These are phyloP conservation scores for Phytophthora melonis DNA, from an alignment of 352 stramenopile species.

Conservation along the genomic window DNA sequence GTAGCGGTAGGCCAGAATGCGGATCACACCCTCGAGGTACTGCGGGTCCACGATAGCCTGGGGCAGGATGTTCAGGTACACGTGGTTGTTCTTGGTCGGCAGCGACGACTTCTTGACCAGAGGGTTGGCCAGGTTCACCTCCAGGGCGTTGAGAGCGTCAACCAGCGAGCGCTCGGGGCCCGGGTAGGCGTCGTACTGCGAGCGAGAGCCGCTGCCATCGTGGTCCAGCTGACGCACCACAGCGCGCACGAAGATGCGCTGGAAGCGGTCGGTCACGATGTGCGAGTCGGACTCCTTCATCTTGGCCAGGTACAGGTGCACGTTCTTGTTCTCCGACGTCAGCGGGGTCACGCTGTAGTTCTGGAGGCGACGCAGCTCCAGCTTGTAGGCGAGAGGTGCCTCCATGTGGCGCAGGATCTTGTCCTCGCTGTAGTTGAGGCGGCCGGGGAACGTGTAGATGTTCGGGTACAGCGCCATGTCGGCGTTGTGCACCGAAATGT, in stretches of 20 bases:
- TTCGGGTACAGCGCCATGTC: slow-evolving; percentile 86
- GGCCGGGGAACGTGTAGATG: slow-evolving; percentile 92
- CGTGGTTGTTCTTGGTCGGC: slow-evolving; percentile 97
- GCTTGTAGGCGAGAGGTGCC: slow-evolving; percentile 97
- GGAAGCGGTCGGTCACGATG: slow-evolving; percentile 88
- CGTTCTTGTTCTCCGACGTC: slow-evolving; percentile 95
- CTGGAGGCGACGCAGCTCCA: slow-evolving; percentile 97
- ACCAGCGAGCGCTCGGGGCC: slow-evolving; percentile 98
- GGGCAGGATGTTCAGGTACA: slow-evolving; percentile 99
- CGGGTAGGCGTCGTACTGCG: slow-evolving; percentile 91
- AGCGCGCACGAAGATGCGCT: slow-evolving; percentile 97
- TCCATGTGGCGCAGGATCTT: slow-evolving; percentile 99
- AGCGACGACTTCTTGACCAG: slow-evolving; percentile 80
- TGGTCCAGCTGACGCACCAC: slow-evolving; percentile 93
- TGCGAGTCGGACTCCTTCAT: slow-evolving; percentile 88
- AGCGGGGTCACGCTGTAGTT: slow-evolving; percentile 98
- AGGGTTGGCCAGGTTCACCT: slow-evolving; percentile 95
- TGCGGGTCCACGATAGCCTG: slow-evolving; percentile 95
- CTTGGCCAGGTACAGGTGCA: slow-evolving; percentile 98
- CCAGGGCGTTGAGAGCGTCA: slow-evolving; percentile 97
- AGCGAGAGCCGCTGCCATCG: slow-evolving; percentile 73
- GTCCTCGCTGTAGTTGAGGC: slow-evolving; percentile 96
- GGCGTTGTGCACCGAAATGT: slow-evolving; percentile 43
- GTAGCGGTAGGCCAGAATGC: slow-evolving; percentile 88
- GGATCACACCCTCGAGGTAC: slow-evolving; percentile 97